Base-by-base conservation (phyloP, 2,329 filamentous ascomycete genomes). In the Colletotrichum orbiculare region DNA sequence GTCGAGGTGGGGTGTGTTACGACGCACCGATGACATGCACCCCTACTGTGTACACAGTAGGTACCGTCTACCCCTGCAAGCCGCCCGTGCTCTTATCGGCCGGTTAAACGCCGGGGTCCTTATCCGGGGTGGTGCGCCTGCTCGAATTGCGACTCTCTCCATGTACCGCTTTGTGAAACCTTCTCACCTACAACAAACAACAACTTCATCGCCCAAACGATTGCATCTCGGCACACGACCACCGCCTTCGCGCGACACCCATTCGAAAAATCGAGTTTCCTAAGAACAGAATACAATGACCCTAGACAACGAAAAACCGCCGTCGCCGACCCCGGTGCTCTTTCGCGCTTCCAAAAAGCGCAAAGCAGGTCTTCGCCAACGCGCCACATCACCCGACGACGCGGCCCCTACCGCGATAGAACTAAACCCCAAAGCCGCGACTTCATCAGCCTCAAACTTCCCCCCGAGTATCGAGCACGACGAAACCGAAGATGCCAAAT, bases 331-430 rank as follows among this genome's bases (percentile, higher is more conserved):
- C 46, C 66, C 53, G 33, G 75, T 87, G 39, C 75, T 85, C 38
- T 90, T 90, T 69, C 85, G 87, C 43, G 79, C 77, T 37, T 72
- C 79, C 65, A 89, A 88, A 75, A 89, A 88, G 76, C 82, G 86
- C 73, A 89, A 89, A 72, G 77, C 79, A 6, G 61, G 57, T 61
- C 86, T 87, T 68, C 82, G 87, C 50, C 85, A 86, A 67, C 84
- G 85, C 67, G 68, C 74, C 72, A 48, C 45, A 60, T 56, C 55
- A 4, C 47, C 61, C 42, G 72, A 76, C 53, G 72, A 76, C 43
- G 43, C 17, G 43, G 15, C 15, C 13, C 15, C 15, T 8, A 46
- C 17, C 9, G 61, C 49, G 37, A 58, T 42, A 60, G 49, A 57
- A 55, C 43, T 41, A 66, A 58, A 48, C 54, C 58, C 6, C 61